A percentile compares a stretch with the other conserved stretches of the same genome.
Conservation (phyloP, 2,329 filamentous ascomycete species). For the Plenodomus lindquistii region DNA sequence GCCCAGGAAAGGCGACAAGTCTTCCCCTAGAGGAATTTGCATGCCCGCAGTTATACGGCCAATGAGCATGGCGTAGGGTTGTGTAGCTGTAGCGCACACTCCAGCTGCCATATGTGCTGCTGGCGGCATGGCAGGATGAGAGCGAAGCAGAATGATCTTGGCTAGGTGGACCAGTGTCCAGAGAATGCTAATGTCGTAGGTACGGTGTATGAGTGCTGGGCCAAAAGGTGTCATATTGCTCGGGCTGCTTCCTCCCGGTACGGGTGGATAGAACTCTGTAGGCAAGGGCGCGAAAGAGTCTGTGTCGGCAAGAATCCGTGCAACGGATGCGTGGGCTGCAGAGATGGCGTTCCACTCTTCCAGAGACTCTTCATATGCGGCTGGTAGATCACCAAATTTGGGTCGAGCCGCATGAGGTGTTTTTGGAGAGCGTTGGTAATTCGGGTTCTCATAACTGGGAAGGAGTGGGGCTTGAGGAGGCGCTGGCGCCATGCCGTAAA, state of each 20-base stretch:
- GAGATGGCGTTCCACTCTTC: slow-evolving; percentile 79
- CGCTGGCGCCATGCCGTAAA: slow-evolving; percentile 57
- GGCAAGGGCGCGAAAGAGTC: slow-evolving; percentile 76
- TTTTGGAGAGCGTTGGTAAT: slow-evolving; percentile 21
- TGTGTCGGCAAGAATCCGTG: slow-evolving; percentile 61
- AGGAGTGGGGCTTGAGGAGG: slow-evolving; percentile 48
- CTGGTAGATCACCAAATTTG: slow-evolving; percentile 58
- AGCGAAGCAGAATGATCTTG: slow-evolving; percentile 77
- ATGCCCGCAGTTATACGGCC: slow-evolving; percentile 79
- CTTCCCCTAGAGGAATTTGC: slow-evolving; percentile 44
- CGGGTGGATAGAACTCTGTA: slow-evolving; percentile 65
- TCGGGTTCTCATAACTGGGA: slow-evolving; percentile 44
- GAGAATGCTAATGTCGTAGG: slow-evolving; percentile 82
- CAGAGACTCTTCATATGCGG: slow-evolving; percentile 69
- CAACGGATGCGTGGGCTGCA: slow-evolving; percentile 69
- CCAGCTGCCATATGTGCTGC: slow-evolving; percentile 85
- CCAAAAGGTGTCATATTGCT: slow-evolving; percentile 74
- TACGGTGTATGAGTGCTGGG: slow-evolving; percentile 76
- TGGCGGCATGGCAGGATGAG: slow-evolving; percentile 88
- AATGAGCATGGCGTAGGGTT: slow-evolving; percentile 70
- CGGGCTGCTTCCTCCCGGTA: slow-evolving; percentile 37
- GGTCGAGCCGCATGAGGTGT: slow-evolving; percentile 19
- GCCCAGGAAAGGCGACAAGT: slow-evolving; percentile 75
- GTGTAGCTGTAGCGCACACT: slow-evolving; percentile 73
- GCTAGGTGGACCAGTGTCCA: slow-evolving; percentile 89